phyloP scores from a whole-genome alignment of 2,329 filamentous ascomycete genomes.

The Cercospora brassicicola region DNA sequence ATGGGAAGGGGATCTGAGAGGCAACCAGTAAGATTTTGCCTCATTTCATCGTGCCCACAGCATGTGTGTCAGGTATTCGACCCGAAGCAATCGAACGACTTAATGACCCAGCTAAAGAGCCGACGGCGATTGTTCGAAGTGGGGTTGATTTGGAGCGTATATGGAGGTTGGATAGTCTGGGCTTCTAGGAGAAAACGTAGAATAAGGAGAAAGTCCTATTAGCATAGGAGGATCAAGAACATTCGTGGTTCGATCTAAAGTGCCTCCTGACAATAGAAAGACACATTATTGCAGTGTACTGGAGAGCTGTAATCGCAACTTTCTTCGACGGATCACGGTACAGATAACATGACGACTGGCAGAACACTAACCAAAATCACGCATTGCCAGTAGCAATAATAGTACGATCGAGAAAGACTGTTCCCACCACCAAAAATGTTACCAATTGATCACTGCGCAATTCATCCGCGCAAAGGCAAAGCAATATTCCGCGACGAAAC shows the following conservation, averaged over 20 bases:
- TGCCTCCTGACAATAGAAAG: too few species aligned
- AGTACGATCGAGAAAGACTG: neutral
- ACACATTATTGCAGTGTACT: too few species aligned
- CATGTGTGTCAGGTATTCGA: neutral
- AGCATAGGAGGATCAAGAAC: too few species aligned
- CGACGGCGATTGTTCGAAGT: neutral
- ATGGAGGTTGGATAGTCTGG: neutral
- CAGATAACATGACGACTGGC: neutral
- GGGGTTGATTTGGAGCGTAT: neutral
- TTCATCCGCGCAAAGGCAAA: neutral
- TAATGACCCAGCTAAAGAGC: neutral
- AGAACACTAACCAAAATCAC: too few species aligned
- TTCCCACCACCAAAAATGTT: neutral
- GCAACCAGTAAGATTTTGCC: too few species aligned
- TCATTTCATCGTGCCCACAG: too few species aligned
- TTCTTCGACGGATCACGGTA: too few species aligned
- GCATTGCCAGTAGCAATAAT: too few species aligned
- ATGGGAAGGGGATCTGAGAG: too few species aligned
- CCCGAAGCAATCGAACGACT: neutral
- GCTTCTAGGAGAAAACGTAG: neutral
- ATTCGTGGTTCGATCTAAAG: too few species aligned
- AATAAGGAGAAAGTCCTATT: too few species aligned
- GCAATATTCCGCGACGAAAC: neutral
- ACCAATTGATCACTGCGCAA: neutral
- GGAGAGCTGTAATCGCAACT: too few species aligned